Evolutionary conservation across 2,329 filamentous ascomycete species (phyloP).

Genomic region (Pseudogymnoascus sp.): DNA sequence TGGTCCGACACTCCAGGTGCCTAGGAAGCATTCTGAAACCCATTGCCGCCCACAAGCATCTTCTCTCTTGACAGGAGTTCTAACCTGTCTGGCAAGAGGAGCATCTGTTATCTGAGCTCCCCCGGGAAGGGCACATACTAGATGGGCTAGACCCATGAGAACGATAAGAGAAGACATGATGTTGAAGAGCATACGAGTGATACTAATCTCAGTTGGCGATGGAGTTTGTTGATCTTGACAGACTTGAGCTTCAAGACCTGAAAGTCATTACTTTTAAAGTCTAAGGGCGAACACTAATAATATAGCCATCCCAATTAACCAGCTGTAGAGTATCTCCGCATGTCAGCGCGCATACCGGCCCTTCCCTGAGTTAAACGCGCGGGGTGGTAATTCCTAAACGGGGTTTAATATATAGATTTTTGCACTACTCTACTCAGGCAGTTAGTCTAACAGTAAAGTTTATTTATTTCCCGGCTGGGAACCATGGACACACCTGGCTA

Average conservation of each 20-base stretch:
- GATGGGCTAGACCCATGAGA: not conserved
- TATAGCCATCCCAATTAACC: not conserved
- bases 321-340: not conserved
- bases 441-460: not conserved
- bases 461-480: not conserved
- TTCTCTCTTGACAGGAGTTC: not conserved
- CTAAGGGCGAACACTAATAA: not conserved
- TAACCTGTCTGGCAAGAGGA: not conserved
- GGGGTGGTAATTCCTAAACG: not conserved
- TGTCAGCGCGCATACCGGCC: not conserved
- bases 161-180: not conserved
- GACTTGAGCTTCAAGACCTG: not conserved
- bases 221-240: not conserved
- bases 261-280: not conserved
- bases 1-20: conserved; percentile 1
- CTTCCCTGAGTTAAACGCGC: not conserved
- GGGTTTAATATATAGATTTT: not conserved
- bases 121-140: not conserved
- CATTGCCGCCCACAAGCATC: not conserved
- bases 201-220: not conserved
- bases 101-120: not conserved
- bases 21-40: not conserved
- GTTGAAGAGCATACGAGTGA: not conserved
- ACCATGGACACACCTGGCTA: not conserved
- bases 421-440: not conserved